Base-by-base conservation (phyloP, 2,329 filamentous ascomycete genomes). In the Hymenoscyphus salicellus region DNA sequence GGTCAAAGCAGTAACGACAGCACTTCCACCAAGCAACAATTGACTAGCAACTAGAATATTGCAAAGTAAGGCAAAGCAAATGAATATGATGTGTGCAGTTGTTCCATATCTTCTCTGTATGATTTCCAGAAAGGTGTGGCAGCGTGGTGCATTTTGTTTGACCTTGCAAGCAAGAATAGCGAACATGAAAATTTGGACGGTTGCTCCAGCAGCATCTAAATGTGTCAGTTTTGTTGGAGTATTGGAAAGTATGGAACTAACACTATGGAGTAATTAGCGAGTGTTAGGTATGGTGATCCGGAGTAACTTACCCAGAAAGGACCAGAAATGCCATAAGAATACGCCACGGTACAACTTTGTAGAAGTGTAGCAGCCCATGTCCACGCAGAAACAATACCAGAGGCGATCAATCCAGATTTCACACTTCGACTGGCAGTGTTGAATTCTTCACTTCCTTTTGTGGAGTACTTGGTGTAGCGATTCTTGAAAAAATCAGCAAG, bases 301-400 rank as follows among this genome's bases (percentile, higher is more conserved):
- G n/a, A n/a, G n/a, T n/a, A n/a, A 26, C 83, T 84, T 69, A 88
- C 87, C 82, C 82, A 85, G 75, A 89, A 88, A 0, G 86, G 85
- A 1, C 86, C 86, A 2, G 83, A 85, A 36, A 88, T 82, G 56
- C 86, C 86, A 72, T 93, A 93, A 65, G 85, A 82, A 77, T 95
- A 96, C 67, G 90, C 91, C 11, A 95, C 89, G 16, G 87, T 85
- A 0, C 89, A 87, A 1, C 86, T 90, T 73, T 93, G 91, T 4
- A 94, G 81, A 1, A 93, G 80, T 0, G 91, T 93, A 23, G 90
- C 92, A 0, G 91, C 92, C 91, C 92, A 96, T 0, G 92, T 96
- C 92, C 93, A 96, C 5, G 89, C 92, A 11, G 89, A 93, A 2
- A 96, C 91, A n/a, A 96, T 92, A 30, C 92, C 92, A 2, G 91